These are phyloP conservation scores for Epichloe festucae DNA, from an alignment of 2,329 filamentous ascomycete genomes.

Conservation along the genomic window DNA sequence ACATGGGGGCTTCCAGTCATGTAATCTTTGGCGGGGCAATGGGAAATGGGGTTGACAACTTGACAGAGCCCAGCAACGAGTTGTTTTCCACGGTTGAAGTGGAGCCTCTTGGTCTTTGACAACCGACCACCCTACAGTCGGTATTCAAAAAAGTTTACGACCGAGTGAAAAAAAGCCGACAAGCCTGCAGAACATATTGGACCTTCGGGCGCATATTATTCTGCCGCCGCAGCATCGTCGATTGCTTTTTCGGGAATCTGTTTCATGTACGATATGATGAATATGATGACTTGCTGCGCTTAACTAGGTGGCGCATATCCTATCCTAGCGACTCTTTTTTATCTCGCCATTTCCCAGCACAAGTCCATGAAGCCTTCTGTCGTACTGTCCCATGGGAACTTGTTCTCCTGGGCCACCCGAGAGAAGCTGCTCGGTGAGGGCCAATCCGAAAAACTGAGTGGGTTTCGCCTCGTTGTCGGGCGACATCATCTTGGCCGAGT, in stretches of 20 bases:
- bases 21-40: slow-evolving; percentile 20
- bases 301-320: neutral
- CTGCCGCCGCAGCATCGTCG: neutral
- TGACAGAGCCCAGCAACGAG: neutral
- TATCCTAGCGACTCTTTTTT: slow-evolving; percentile 17
- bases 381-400: slow-evolving; percentile 63
- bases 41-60: neutral
- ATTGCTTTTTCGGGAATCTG: neutral
- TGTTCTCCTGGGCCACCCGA: slow-evolving; percentile 39
- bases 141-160: neutral
- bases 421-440: slow-evolving; percentile 76
- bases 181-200: neutral
- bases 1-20: neutral
- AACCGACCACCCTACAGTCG: neutral
- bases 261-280: too few species aligned
- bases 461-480: slow-evolving; percentile 20
- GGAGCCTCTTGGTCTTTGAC: neutral
- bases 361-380: slow-evolving; percentile 69
- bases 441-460: slow-evolving; percentile 57
- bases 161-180: neutral
- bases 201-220: neutral
- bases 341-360: slow-evolving; percentile 58
- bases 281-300: too few species aligned
- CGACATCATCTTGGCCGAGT: slow-evolving; percentile 33
- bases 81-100: slow-evolving; percentile 17